These are phyloP conservation scores for Verticillium nonalfalfae DNA, from an alignment of 2,329 filamentous ascomycete species.

Conservation along the genomic window DNA sequence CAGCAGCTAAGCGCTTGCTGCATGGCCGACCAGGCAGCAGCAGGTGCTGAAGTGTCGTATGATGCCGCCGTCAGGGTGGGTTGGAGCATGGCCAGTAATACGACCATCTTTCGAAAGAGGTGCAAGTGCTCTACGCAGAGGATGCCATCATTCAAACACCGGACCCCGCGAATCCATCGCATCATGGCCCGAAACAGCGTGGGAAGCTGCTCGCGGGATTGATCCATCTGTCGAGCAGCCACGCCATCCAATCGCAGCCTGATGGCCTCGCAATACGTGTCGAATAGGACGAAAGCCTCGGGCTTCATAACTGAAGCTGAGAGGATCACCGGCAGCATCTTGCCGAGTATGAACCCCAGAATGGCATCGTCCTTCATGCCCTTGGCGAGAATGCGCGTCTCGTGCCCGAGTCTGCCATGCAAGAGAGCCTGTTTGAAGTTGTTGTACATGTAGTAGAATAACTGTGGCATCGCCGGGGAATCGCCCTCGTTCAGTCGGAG, in stretches of 20 bases:
- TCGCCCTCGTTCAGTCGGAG: slow-evolving; percentile 48
- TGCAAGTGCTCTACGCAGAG: slow-evolving; percentile 15
- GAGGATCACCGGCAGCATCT: slow-evolving; percentile 50
- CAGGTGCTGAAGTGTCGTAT: background rate
- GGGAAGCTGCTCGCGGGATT: slow-evolving; percentile 22
- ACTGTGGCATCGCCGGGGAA: slow-evolving; percentile 33
- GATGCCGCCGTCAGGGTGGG: slow-evolving; percentile 12
- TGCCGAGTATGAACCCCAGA: slow-evolving; percentile 38
- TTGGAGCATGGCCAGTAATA: slow-evolving; percentile 11
- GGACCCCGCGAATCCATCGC: slow-evolving; percentile 12
- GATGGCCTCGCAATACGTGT: slow-evolving; percentile 42
- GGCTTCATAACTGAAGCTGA: slow-evolving; percentile 24
- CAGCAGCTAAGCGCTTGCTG: slow-evolving; percentile 1
- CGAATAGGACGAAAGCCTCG: slow-evolving; percentile 39
- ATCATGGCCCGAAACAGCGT: slow-evolving; percentile 13
- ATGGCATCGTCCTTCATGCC: slow-evolving; percentile 42
- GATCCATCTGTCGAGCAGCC: slow-evolving; percentile 28
- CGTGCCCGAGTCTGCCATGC: slow-evolving; percentile 39
- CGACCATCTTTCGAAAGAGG: slow-evolving; percentile 13
- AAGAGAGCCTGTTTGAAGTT: slow-evolving; percentile 50
- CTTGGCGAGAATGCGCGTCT: slow-evolving; percentile 36
- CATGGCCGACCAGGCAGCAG: slow-evolving; percentile 4
- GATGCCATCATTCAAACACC: slow-evolving; percentile 1
- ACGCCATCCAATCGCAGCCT: slow-evolving; percentile 25
- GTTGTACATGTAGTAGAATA: slow-evolving; percentile 52